Base-by-base conservation (phyloP, 768 basidiomycete genomes). In the Macrolepiota albuminosa region DNA sequence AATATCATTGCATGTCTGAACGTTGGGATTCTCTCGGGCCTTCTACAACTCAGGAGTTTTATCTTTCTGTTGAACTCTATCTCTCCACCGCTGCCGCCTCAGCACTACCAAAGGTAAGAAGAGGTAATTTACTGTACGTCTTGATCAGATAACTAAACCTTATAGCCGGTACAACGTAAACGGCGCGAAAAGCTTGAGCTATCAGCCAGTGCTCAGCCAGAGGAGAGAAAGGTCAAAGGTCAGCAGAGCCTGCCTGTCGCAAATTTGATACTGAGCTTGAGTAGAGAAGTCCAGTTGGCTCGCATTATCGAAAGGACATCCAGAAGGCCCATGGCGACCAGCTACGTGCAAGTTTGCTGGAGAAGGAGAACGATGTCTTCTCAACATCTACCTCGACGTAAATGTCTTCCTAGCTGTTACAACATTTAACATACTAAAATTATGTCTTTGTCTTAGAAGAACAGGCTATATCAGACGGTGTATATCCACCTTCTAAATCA, bases 311-410 rank as follows among this genome's bases (percentile, higher is more conserved):
- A 83, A 81, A 63, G 77, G 78, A 26, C 64, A 81, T 33, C 70
- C 77, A 31, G 76, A 77, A 37, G 72, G 85, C 14, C 85, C 86
- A 45, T 93, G 91, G 91, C 78, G 88, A 67, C 72, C 80, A 45
- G 90, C 87, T 26, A 86, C 82, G 11, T 92, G 90, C 72, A 88
- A 80, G 66, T 74, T 93, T 57, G 71, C 77, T 43, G 86, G 89
- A 65, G 87, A 89, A 70, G 84, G 82, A 37, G 83, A 84, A 51
- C 78, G 82, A 34, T 89, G 85, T 69, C 75, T 85, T 57, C 72
- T 92, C 49, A 87, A 87, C 64, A 81, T 93, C 58, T 91, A 90
- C 68, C 74, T 91, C 59, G 88, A 91, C 62, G 90, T 90, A 69
- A 63, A 84, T 70, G 36, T 61, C 58, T 54, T 46, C 40, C 34